These are phyloP conservation scores for Naganishia vishniacii DNA, from an alignment of 768 basidiomycete species.

Conservation along the genomic window DNA sequence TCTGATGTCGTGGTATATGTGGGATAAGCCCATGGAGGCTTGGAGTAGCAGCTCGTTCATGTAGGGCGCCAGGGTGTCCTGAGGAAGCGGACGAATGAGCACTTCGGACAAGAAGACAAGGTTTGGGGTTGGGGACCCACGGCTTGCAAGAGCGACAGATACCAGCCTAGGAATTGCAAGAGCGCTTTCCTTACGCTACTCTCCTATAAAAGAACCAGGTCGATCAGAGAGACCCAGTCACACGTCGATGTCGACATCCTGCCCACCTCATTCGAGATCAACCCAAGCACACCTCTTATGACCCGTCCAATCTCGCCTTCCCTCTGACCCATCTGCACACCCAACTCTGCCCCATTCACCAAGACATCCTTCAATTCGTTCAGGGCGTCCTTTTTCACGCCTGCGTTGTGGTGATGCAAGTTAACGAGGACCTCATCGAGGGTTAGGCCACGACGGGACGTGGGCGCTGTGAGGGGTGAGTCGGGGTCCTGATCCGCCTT, in stretches of 20 bases:
- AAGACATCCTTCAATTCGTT: constrained; percentile 40
- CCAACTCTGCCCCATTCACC: constrained; percentile 27
- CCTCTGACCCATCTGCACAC: constrained; percentile 27
- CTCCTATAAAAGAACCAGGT: constrained; percentile 56
- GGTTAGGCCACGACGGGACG: constrained; percentile 68
- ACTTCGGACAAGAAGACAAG: not conserved
- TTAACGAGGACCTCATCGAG: constrained; percentile 71
- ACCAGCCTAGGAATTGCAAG: constrained; percentile 65
- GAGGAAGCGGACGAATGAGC: constrained; percentile 5
- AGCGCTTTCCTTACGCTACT: constrained; percentile 68
- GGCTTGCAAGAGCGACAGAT: constrained; percentile 60
- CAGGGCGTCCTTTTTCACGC: constrained; percentile 65
- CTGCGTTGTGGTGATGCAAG: constrained; percentile 74
- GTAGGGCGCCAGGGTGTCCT: constrained; percentile 72
- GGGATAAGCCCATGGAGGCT: constrained; percentile 80
- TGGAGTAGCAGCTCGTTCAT: constrained; percentile 72
- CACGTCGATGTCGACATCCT: not conserved
- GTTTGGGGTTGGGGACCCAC: constrained; percentile 50
- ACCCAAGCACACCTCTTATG: constrained; percentile 29
- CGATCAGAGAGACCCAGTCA: constrained; percentile 22
- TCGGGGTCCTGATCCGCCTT: constrained; percentile 6
- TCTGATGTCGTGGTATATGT: constrained; percentile 91
- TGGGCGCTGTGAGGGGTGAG: constrained; percentile 51
- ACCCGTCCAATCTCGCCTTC: constrained; percentile 42
- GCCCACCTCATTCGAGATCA: constrained; percentile 76